A percentile compares a stretch with the other conserved stretches of the same genome.
phyloP scores from a whole-genome alignment of 2,329 filamentous ascomycete species.

The Pyrenophora tritici-repentis region DNA sequence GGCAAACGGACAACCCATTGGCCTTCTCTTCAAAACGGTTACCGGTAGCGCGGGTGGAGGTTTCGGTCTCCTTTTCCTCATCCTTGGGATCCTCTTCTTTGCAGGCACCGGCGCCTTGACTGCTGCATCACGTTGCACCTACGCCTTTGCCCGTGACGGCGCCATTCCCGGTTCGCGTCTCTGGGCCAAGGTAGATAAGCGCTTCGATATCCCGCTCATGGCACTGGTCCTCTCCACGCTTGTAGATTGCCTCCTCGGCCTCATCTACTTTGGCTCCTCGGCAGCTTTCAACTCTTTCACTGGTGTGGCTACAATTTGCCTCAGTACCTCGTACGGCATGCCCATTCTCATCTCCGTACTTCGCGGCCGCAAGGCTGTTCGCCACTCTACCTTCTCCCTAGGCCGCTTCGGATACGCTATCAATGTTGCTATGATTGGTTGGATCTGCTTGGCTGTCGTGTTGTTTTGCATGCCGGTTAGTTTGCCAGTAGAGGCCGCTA shows the following conservation, averaged over 20 bases:
- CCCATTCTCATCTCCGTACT: conserved; percentile 75
- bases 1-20: conserved; percentile 75
- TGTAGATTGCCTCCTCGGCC: conserved; percentile 72
- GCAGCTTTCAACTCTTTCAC: conserved; percentile 82
- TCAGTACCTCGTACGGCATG: conserved; percentile 75
- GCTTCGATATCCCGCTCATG: conserved; percentile 71
- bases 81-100: conserved; percentile 77
- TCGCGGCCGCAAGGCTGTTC: conserved; percentile 68
- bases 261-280: conserved; percentile 79
- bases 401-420: conserved; percentile 70
- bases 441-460: conserved; percentile 72
- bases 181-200: conserved; percentile 68
- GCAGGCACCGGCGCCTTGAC: conserved; percentile 76
- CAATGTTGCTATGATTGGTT: conserved; percentile 70
- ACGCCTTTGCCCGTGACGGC: conserved; percentile 75
- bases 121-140: conserved; percentile 74
- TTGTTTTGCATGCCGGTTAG: conserved; percentile 74
- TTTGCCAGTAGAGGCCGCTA: conserved; percentile 47
- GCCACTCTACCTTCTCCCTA: conserved; percentile 68
- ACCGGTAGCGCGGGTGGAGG: conserved; percentile 75
- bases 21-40: conserved; percentile 73
- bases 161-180: conserved; percentile 72
- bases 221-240: conserved; percentile 70
- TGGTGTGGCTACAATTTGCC: conserved; percentile 77
- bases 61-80: conserved; percentile 75